A percentile compares a stretch with the other conserved stretches of the same genome.
phyloP scores from a whole-genome alignment of 2,329 filamentous ascomycete species.

The Ophiostoma novo-ulmi region DNA sequence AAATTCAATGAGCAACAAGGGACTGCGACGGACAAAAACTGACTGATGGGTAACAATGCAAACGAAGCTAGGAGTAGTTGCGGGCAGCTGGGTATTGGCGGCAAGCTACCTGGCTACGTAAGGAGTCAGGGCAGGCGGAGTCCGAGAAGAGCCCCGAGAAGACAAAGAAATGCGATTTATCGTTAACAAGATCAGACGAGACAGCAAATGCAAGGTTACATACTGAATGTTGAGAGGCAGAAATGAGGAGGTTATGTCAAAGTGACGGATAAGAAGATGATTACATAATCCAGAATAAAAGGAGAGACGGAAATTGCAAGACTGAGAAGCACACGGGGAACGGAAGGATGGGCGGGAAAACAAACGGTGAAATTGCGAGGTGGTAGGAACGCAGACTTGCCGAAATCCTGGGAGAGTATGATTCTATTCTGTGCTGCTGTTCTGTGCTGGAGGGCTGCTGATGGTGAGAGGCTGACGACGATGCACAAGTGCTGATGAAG shows the following conservation, averaged over 20 bases:
- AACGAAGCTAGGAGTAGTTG: background rate
- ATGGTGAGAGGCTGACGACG: background rate
- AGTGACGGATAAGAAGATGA: background rate
- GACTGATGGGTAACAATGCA: background rate
- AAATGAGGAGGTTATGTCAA: background rate
- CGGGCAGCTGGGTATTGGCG: background rate
- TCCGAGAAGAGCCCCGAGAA: background rate
- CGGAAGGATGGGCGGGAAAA: background rate
- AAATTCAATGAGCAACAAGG: background rate
- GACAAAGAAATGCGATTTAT: background rate
- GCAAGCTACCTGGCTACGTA: conserved; percentile 6
- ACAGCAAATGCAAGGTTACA: background rate
- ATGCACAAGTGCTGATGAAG: background rate
- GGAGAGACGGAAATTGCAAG: background rate
- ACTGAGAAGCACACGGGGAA: background rate
- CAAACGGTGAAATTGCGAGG: background rate
- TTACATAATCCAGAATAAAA: background rate
- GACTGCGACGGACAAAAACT: background rate
- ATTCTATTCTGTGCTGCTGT: background rate
- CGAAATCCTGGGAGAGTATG: background rate
- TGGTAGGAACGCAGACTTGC: background rate
- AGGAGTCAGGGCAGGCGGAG: background rate
- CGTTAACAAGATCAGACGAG: background rate
- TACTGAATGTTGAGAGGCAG: background rate
- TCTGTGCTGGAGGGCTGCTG: background rate